A percentile compares a stretch with the other conserved stretches of the same genome.
Conservation (phyloP, 352 stramenopile species). For the Globisporangium irregulare region DNA sequence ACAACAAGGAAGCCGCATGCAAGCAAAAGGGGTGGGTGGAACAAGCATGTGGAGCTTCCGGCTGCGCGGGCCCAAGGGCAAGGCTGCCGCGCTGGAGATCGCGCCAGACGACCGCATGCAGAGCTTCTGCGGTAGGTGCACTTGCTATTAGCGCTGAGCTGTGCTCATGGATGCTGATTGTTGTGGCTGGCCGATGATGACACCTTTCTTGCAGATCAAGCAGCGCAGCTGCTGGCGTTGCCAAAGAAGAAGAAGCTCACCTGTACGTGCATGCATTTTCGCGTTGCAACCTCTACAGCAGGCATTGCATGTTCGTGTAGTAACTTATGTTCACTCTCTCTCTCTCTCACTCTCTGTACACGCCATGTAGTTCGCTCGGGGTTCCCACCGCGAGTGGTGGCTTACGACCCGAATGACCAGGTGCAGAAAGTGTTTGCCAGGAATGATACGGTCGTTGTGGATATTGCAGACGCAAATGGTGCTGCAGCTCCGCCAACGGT, state of each 20-base stretch:
- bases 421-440: slow-evolving; percentile 52
- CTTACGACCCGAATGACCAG: slow-evolving; percentile 29
- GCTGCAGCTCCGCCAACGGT: slow-evolving; percentile 16
- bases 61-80: slow-evolving; percentile 55
- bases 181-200: slow-evolving; percentile 5
- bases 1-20: not conserved
- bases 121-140: slow-evolving; percentile 48
- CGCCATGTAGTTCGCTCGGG: slow-evolving; percentile 47
- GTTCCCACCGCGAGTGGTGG: slow-evolving; percentile 53
- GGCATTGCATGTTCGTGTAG: not conserved
- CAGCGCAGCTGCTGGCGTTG: slow-evolving; percentile 40
- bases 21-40: not conserved
- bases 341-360: not conserved
- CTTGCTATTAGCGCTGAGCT: not conserved
- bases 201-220: slow-evolving; percentile 28
- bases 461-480: slow-evolving; percentile 13
- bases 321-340: not conserved
- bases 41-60: slow-evolving; percentile 59
- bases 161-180: not conserved
- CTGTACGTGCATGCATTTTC: slow-evolving; percentile 30
- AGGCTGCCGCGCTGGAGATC: slow-evolving; percentile 51
- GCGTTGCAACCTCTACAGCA: not conserved
- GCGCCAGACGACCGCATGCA: slow-evolving; percentile 33
- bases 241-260: slow-evolving; percentile 39
- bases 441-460: slow-evolving; percentile 76